Conservation (phyloP, 1,139 yeast genomes). For the Blastobotrys illinoisensis region DNA sequence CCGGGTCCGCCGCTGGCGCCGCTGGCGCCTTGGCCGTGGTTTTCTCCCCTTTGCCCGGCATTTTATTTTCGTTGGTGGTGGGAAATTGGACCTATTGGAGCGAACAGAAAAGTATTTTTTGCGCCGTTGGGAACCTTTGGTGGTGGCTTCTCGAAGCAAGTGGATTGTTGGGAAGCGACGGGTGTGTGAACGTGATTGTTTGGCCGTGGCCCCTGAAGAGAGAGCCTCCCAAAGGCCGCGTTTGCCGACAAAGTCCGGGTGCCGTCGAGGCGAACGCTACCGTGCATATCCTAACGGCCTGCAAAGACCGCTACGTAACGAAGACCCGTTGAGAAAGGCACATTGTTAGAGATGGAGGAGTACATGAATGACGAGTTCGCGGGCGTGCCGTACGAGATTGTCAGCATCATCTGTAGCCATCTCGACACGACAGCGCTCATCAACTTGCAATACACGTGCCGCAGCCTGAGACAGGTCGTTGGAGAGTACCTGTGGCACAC, state of each 20-base stretch:
- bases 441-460: slow-evolving; percentile 4
- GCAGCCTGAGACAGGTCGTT: slow-evolving; percentile 2
- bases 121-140: background rate
- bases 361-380: background rate
- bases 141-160: background rate
- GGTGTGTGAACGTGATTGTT: background rate
- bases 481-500: slow-evolving; percentile 6
- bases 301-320: too few species aligned
- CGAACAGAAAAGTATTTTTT: background rate
- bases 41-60: slow-evolving; percentile 2
- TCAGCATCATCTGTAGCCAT: slow-evolving; percentile 2
- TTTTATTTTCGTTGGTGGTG: background rate
- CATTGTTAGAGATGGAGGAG: background rate
- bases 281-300: too few species aligned
- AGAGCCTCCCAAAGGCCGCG: background rate
- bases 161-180: background rate
- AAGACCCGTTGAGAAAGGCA: too few species aligned
- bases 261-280: too few species aligned
- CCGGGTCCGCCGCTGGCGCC: background rate
- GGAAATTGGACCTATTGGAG: background rate
- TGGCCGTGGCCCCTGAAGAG: background rate
- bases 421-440: slow-evolving; percentile 6
- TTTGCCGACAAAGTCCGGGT: background rate
- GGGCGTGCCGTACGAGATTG: slow-evolving; percentile 8
- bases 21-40: background rate